Percentiles rank a stretch among this genome's conserved stretches.
Evolutionary conservation across 1,284 basidiomycete species (phyloP).

Genomic region (Athelia sp.): DNA sequence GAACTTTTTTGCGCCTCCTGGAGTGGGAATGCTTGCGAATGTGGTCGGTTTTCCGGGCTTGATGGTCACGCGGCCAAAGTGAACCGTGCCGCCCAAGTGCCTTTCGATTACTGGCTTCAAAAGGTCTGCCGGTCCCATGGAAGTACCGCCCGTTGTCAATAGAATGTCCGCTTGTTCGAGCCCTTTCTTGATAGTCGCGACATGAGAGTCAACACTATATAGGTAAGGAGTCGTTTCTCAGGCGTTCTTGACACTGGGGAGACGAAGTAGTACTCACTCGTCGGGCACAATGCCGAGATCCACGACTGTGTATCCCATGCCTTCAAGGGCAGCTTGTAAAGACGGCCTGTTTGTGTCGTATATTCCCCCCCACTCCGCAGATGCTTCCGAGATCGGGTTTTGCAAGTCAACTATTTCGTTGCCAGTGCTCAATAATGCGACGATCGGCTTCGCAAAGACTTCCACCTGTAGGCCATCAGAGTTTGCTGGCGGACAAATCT

Average conservation of each 20-base stretch:
- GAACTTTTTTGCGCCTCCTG: conserved; percentile 39
- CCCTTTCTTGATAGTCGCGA: conserved; percentile 51
- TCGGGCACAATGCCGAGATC: conserved; percentile 82
- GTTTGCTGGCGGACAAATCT: background rate
- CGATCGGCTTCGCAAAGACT: conserved; percentile 66
- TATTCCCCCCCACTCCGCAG: conserved; percentile 58
- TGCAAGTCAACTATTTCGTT: conserved; percentile 77
- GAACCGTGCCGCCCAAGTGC: conserved; percentile 66
- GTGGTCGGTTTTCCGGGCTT: conserved; percentile 84
- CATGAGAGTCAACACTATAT: conserved; percentile 56
- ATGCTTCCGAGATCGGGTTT: conserved; percentile 26
- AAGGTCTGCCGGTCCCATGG: conserved; percentile 85
- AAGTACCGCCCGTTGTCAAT: conserved; percentile 84
- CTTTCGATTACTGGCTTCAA: conserved; percentile 86
- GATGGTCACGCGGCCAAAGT: conserved; percentile 73
- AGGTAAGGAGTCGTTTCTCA: too few relatives aligned
- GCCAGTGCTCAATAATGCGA: conserved; percentile 82
- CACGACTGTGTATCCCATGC: conserved; percentile 72
- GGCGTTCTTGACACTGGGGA: conserved; percentile 5
- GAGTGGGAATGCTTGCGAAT: conserved; percentile 68
- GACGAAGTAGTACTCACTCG: conserved; percentile 35
- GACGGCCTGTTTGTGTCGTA: conserved; percentile 86
- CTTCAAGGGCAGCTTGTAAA: conserved; percentile 62
- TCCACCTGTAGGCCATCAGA: conserved; percentile 39
- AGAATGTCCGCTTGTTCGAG: conserved; percentile 67